Evolutionary conservation across 352 stramenopile species (phyloP).

Genomic region (Globisporangium nagaii): DNA sequence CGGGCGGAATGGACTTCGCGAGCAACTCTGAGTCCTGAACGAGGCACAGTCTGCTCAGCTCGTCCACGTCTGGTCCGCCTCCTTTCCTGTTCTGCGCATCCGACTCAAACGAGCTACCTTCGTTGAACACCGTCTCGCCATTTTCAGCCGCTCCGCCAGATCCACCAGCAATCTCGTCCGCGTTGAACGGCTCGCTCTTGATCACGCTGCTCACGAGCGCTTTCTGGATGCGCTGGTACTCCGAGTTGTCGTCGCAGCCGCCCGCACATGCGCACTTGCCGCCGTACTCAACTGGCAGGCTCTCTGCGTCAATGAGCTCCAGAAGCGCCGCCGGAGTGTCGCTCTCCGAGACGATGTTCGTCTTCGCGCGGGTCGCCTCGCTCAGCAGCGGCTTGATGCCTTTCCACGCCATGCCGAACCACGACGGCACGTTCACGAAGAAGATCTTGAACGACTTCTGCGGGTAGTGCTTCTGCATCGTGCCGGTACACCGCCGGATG

Average conservation of each 20-base stretch:
- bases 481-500: constrained; percentile 68
- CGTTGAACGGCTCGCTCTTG: constrained; percentile 37
- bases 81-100: constrained; percentile 1
- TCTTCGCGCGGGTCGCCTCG: constrained; percentile 84
- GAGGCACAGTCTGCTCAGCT: constrained; percentile 13
- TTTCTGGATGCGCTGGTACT: constrained; percentile 55
- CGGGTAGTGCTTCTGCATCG: constrained; percentile 85
- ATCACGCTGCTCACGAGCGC: constrained; percentile 51
- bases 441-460: constrained; percentile 90
- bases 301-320: constrained; percentile 57
- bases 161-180: constrained; percentile 18
- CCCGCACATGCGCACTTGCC: constrained; percentile 55
- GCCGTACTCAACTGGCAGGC: constrained; percentile 66
- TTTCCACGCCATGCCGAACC: constrained; percentile 91
- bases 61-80: constrained; percentile 6
- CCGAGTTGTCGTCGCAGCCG: constrained; percentile 62
- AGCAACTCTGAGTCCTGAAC: constrained; percentile 10
- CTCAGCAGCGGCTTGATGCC: constrained; percentile 85
- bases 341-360: constrained; percentile 73
- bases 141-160: neutral
- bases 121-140: neutral
- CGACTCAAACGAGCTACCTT: constrained; percentile 5
- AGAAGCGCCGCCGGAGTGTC: constrained; percentile 49
- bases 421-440: constrained; percentile 88
- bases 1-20: constrained; percentile 21